These are phyloP conservation scores for Phascolomyces articulosus DNA, from an alignment of 371 early-diverging fungal genomes.

Conservation along the genomic window DNA sequence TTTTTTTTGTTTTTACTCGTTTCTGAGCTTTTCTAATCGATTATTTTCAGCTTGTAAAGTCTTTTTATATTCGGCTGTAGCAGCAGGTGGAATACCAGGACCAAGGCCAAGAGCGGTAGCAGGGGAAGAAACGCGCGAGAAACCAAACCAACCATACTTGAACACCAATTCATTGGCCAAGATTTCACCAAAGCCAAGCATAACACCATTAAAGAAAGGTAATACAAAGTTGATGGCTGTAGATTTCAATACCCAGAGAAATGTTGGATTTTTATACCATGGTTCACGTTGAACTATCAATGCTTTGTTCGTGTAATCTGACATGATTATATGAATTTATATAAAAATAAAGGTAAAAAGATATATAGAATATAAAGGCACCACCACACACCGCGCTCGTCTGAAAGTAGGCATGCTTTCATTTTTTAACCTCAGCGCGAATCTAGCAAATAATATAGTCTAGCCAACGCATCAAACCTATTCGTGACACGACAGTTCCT, in stretches of 20 bases:
- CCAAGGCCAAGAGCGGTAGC: constrained; percentile 29
- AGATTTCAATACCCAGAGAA: constrained; percentile 45
- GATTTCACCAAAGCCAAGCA: constrained; percentile 85
- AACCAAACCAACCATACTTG: constrained; percentile 76
- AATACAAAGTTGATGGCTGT: constrained; percentile 66
- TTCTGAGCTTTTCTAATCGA: constrained; percentile 20
- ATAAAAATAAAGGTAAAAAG: too few species aligned
- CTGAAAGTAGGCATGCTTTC: too few species aligned
- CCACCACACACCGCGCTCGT: too few species aligned
- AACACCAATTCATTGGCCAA: constrained; percentile 79
- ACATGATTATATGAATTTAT: not conserved
- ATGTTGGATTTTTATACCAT: constrained; percentile 51
- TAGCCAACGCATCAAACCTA: too few species aligned
- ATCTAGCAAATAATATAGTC: too few species aligned
- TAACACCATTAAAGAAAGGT: constrained; percentile 81
- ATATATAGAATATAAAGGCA: too few species aligned
- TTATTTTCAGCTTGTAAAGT: constrained; percentile 28
- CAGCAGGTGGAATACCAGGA: constrained; percentile 34
- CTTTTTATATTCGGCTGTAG: constrained; percentile 46
- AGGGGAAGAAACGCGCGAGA: constrained; percentile 28
- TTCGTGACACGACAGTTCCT: too few species aligned
- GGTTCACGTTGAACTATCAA: constrained; percentile 34
- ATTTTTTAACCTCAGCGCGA: too few species aligned
- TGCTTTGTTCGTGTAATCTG: constrained; percentile 2
- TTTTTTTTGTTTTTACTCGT: not conserved